Evolutionary conservation across 2,329 filamentous ascomycete species (phyloP).

Genomic region (Aspergillus candidus): DNA sequence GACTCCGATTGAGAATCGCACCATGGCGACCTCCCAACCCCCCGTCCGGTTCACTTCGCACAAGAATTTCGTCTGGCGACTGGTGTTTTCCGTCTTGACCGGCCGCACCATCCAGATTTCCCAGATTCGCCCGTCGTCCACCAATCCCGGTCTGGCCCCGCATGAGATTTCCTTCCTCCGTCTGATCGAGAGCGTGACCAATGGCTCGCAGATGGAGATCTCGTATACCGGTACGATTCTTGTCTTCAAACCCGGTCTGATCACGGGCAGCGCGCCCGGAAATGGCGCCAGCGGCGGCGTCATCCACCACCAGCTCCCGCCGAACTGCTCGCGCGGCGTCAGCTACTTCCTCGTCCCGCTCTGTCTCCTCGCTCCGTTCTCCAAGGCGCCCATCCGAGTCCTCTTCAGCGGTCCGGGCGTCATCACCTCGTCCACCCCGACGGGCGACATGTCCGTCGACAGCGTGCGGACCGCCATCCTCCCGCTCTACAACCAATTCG

Average conservation of each 20-base stretch:
- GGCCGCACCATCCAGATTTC: constrained; percentile 86
- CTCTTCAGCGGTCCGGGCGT: constrained; percentile 85
- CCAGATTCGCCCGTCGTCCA: constrained; percentile 82
- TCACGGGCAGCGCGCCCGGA: constrained; percentile 75
- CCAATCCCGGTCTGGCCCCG: constrained; percentile 79
- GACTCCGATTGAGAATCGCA: constrained; percentile 9
- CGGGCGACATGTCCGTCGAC: constrained; percentile 84
- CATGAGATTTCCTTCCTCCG: constrained; percentile 95
- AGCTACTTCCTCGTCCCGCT: constrained; percentile 89
- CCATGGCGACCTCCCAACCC: constrained; percentile 41
- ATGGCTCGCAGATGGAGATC: constrained; percentile 90
- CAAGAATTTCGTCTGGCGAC: constrained; percentile 71
- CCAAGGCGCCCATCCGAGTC: constrained; percentile 84
- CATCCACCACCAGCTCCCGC: constrained; percentile 72
- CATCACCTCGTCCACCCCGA: constrained; percentile 78
- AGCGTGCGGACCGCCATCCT: constrained; percentile 89
- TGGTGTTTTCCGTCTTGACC: constrained; percentile 85
- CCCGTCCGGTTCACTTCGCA: constrained; percentile 75
- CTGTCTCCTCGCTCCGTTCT: constrained; percentile 86
- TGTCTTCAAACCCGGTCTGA: constrained; percentile 84
- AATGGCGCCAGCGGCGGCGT: constrained; percentile 67
- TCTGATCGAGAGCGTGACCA: constrained; percentile 88
- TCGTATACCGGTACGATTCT: constrained; percentile 93
- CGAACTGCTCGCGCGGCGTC: constrained; percentile 70
- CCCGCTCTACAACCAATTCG: constrained; percentile 83